A percentile compares a stretch with the other conserved stretches of the same genome.
Evolutionary conservation across 1,284 basidiomycete genomes (phyloP).

Genomic region (Leccinum solheimii): DNA sequence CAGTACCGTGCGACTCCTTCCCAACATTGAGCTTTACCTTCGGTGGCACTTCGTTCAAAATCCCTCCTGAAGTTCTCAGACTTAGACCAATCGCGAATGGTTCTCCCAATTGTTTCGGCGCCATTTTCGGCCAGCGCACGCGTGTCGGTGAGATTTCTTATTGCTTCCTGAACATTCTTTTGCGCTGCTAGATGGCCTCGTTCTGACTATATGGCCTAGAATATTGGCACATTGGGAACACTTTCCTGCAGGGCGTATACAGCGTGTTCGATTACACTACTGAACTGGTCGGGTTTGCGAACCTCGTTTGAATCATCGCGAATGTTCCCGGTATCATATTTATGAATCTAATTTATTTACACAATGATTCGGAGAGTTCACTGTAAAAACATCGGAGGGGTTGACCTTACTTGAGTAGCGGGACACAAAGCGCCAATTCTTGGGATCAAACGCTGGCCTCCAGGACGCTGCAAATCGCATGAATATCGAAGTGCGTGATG

Average conservation of each 20-base stretch:
- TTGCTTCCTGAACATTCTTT: neutral
- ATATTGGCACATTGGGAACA: neutral
- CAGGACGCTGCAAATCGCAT: constrained; percentile 67
- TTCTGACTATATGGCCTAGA: neutral
- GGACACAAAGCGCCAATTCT: constrained; percentile 57
- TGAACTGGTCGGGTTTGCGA: neutral
- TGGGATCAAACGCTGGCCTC: constrained; percentile 61
- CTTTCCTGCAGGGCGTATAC: neutral
- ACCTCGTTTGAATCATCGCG: neutral
- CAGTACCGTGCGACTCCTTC: neutral
- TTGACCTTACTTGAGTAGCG: constrained; percentile 24
- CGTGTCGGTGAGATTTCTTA: neutral
- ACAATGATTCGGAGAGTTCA: neutral
- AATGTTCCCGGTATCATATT: neutral
- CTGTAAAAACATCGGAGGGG: neutral
- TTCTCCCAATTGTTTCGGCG: neutral
- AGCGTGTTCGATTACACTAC: neutral
- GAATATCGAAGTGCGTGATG: constrained; percentile 35
- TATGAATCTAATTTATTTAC: neutral
- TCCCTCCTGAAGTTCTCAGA: neutral
- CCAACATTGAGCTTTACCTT: too few species aligned
- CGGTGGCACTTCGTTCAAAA: neutral
- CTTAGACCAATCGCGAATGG: neutral
- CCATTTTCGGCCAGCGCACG: neutral
- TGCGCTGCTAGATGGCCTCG: neutral